phyloP scores from a whole-genome alignment of 2,329 filamentous ascomycete species.

The Stachybotrys chartarum region DNA sequence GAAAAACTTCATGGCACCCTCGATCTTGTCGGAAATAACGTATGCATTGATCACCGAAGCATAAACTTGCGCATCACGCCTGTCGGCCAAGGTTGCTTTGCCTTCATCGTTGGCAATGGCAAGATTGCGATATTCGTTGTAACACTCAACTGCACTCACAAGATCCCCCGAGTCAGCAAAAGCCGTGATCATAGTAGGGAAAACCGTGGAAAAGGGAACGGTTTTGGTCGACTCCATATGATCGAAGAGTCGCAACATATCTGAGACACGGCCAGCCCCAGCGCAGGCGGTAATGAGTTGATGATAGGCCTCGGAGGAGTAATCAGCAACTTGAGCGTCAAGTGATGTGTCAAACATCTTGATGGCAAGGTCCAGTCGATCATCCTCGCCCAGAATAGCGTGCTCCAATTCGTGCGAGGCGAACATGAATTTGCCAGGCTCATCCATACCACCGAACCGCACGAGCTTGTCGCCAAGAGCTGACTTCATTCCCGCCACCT shows the following conservation, averaged over 20 bases:
- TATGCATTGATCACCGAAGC: slow-evolving; percentile 89
- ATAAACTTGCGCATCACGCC: slow-evolving; percentile 79
- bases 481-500: slow-evolving; percentile 67
- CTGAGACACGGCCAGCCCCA: slow-evolving; percentile 68
- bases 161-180: slow-evolving; percentile 79
- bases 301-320: slow-evolving; percentile 78
- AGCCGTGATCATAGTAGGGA: slow-evolving; percentile 90
- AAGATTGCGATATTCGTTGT: slow-evolving; percentile 86
- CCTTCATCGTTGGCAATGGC: slow-evolving; percentile 81
- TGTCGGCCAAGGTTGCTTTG: slow-evolving; percentile 57
- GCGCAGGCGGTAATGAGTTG: slow-evolving; percentile 84
- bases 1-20: slow-evolving; percentile 80
- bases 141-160: slow-evolving; percentile 84
- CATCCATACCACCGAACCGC: slow-evolving; percentile 79
- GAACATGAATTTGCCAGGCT: slow-evolving; percentile 80
- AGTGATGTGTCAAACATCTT: slow-evolving; percentile 78
- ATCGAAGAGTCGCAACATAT: slow-evolving; percentile 86
- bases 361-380: slow-evolving; percentile 77
- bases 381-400: slow-evolving; percentile 79
- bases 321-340: slow-evolving; percentile 52
- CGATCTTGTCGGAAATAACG: slow-evolving; percentile 69
- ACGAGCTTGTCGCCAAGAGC: slow-evolving; percentile 72
- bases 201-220: slow-evolving; percentile 71
- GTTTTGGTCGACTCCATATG: slow-evolving; percentile 81
- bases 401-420: slow-evolving; percentile 81